Percentiles rank a stretch among this genome's conserved stretches.
Evolutionary conservation across 2,329 filamentous ascomycete species (phyloP).

Genomic region (Ophiostoma piceae): DNA sequence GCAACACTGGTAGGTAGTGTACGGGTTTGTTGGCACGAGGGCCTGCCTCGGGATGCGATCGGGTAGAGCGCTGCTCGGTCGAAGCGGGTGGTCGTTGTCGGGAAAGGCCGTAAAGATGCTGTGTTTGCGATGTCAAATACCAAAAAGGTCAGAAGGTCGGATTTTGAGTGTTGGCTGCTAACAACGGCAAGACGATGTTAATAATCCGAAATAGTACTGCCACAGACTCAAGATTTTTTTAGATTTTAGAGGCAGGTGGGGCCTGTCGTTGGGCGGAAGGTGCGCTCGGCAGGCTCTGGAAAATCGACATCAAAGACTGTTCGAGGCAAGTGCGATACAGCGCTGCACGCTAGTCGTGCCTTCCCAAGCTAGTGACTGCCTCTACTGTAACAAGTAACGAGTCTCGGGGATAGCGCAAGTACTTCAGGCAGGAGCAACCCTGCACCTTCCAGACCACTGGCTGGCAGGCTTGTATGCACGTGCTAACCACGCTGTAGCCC

Average conservation of each 20-base stretch:
- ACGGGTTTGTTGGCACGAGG: not conserved
- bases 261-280: not conserved
- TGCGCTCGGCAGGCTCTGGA: constrained; percentile 1
- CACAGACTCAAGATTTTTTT: not conserved
- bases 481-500: constrained; percentile 17
- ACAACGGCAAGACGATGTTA: not conserved
- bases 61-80: not conserved
- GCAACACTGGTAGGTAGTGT: not conserved
- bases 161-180: not conserved
- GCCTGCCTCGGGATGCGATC: not conserved
- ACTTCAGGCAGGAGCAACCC: not conserved
- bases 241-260: not conserved
- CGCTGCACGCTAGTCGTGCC: not conserved
- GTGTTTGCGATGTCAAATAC: not conserved
- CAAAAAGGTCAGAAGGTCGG: not conserved
- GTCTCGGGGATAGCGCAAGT: not conserved
- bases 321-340: not conserved
- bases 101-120: not conserved
- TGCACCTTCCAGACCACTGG: constrained; percentile 12
- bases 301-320: not conserved
- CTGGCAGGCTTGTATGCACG: constrained; percentile 8
- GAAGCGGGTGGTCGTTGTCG: not conserved
- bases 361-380: not conserved
- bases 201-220: constrained; percentile 7
- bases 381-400: not conserved